These are phyloP conservation scores for Penicillium rolfsii DNA, from an alignment of 2,329 filamentous ascomycete genomes.

Conservation along the genomic window DNA sequence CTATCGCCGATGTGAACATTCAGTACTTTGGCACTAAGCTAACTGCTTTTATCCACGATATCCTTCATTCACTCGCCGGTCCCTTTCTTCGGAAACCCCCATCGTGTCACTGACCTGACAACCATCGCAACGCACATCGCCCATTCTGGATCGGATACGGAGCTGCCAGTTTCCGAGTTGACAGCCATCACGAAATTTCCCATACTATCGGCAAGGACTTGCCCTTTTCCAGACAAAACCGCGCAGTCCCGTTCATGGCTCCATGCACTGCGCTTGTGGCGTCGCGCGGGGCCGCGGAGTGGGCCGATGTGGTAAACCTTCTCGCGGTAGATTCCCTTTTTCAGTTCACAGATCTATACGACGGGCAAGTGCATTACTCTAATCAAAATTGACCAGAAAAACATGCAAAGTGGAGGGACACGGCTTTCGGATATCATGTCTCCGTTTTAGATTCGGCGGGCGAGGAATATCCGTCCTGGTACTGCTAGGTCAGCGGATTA, in stretches of 20 bases:
- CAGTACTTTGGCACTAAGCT: too few species aligned
- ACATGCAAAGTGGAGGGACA: not conserved
- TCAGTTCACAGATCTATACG: constrained; percentile 5
- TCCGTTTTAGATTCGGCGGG: not conserved
- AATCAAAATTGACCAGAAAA: not conserved
- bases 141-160: constrained; percentile 9
- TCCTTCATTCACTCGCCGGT: not conserved
- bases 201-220: not conserved
- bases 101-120: not conserved
- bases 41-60: not conserved
- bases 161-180: constrained; percentile 8
- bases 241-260: not conserved
- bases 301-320: constrained; percentile 10
- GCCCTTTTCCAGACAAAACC: not conserved
- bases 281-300: not conserved
- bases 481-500: not conserved
- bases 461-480: not conserved
- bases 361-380: not conserved
- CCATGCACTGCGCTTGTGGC: constrained; percentile 4
- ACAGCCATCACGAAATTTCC: not conserved
- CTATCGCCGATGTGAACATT: not conserved
- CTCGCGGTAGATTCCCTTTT: constrained; percentile 19
- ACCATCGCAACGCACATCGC: not conserved
- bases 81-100: not conserved
- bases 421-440: constrained; percentile 3